Evolutionary conservation across 306 rosid genomes (phyloP).

Genomic region (Trifolium dubium): DNA sequence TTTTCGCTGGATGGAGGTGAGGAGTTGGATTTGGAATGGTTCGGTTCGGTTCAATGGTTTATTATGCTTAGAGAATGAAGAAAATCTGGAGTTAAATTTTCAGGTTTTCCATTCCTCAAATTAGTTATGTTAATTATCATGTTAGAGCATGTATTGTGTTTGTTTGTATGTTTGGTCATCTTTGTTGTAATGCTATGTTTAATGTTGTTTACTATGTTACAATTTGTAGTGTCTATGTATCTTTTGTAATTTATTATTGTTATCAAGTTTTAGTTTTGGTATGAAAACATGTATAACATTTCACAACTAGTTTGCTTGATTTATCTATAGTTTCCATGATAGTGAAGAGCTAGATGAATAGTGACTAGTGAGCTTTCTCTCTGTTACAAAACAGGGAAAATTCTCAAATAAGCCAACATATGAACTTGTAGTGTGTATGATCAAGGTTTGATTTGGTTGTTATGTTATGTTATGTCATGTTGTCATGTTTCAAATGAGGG

Average conservation of each 20-base stretch:
- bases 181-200: slow-evolving; percentile 44
- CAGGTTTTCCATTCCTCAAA: slow-evolving; percentile 59
- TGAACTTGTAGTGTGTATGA: slow-evolving; percentile 33
- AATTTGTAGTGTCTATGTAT: slow-evolving; percentile 40
- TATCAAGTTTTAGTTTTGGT: slow-evolving; percentile 38
- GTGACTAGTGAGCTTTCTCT: slow-evolving; percentile 20
- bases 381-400: slow-evolving; percentile 45
- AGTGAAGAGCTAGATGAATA: slow-evolving; percentile 23
- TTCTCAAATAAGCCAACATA: slow-evolving; percentile 28
- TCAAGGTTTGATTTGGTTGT: slow-evolving; percentile 37
- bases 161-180: slow-evolving; percentile 1
- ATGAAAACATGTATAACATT: slow-evolving; percentile 27
- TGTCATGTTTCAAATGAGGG: slow-evolving; percentile 41
- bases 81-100: slow-evolving; percentile 53
- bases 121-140: slow-evolving; percentile 45
- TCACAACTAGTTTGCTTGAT: slow-evolving; percentile 25
- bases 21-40: slow-evolving; percentile 40
- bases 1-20: slow-evolving; percentile 1
- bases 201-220: slow-evolving; percentile 43
- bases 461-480: slow-evolving; percentile 36
- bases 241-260: slow-evolving; percentile 38
- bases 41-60: slow-evolving; percentile 54
- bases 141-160: slow-evolving; percentile 40
- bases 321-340: slow-evolving; percentile 37
- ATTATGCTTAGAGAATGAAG: slow-evolving; percentile 50